Base-by-base conservation (phyloP, 805 yeast genomes). In the Priceomyces castillae region DNA sequence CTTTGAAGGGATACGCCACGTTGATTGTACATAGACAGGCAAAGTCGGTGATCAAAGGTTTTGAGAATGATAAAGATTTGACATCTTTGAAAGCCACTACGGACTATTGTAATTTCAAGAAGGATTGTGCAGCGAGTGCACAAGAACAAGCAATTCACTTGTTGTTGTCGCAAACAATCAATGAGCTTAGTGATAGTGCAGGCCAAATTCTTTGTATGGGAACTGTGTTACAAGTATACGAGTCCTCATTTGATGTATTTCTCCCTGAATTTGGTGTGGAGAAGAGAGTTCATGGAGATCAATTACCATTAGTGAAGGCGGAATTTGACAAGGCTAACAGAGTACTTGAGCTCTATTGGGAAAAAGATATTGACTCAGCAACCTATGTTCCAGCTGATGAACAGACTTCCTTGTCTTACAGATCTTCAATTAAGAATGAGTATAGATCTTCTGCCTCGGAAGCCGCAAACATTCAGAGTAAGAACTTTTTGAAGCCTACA, bases 241-340 rank as follows among this genome's bases (percentile, higher is more conserved):
- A 94, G 65, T 87, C 96, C 1, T 88, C 98, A 1, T 94, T 94
- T 67, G 99, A 94, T 62, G 92, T 90, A 2, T 80, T 86, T 51
- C 73, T 90, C 48, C 96, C 97, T 2, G 96, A 89, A 51, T 85
- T 90, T 67, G 97, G 97, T 35, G 86, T 90, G 54, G 97, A 90
- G 61, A 90, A 90, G 65, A 77, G 97, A 57, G 97, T 90, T 17
- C 99, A 94, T 58, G 97, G 98, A 20, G 99, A 94, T 65, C 98
- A 94, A 65, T 72, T 94, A 43, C 98, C 98, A 9, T 72, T 92
- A 49, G 80, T 80, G 18, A 90, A 90, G 63, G 98, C 97, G 4
- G 98, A 94, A 62, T 94, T 86, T 61, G 90, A 87, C 61, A 86
- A 84, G 58, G 56, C 59, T 14, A 69, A 76, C 33, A 76, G 88